A percentile compares a stretch with the other conserved stretches of the same genome.
Evolutionary conservation across 331 rosid species (phyloP).

Genomic region (Saraca asoca): DNA sequence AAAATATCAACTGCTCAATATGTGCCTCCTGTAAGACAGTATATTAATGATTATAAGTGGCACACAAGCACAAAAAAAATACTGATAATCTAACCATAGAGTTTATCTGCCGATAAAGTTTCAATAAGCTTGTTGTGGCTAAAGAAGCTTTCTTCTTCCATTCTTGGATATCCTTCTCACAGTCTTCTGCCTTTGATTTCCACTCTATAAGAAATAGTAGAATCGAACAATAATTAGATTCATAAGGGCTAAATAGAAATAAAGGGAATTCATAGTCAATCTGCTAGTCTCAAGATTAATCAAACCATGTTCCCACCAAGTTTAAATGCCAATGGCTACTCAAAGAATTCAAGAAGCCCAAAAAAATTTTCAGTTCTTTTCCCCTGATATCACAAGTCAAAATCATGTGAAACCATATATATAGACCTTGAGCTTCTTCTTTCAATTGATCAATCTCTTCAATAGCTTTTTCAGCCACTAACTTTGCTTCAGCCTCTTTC

Average conservation of each 20-base stretch:
- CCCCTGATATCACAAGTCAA: not conserved
- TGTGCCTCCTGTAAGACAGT: conserved; percentile 69
- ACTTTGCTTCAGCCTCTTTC: conserved; percentile 73
- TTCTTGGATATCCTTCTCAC: conserved; percentile 94
- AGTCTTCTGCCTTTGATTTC: conserved; percentile 85
- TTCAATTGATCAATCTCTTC: conserved; percentile 59
- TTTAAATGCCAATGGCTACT: conserved; percentile 1
- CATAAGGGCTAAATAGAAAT: conserved; percentile 4
- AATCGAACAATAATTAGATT: conserved; percentile 33
- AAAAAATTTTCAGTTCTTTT: not conserved
- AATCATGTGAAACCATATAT: conserved; percentile 30
- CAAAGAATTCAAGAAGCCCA: conserved; percentile 6
- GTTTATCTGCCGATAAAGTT: conserved; percentile 83
- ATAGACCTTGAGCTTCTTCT: conserved; percentile 83
- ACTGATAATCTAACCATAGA: conserved; percentile 63
- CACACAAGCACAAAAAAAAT: conserved; percentile 14
- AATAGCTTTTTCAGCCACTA: conserved; percentile 63
- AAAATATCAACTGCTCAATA: conserved; percentile 65
- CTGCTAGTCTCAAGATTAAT: conserved; percentile 4
- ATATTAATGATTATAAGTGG: conserved; percentile 25
- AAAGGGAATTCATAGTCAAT: conserved; percentile 13
- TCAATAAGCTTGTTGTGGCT: conserved; percentile 81
- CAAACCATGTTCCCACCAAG: conserved; percentile 13
- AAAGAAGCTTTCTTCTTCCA: conserved; percentile 90
- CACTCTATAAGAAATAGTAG: conserved; percentile 55